Evolutionary conservation across 306 rosid genomes (phyloP).

Genomic region (Trifolium fragiferum): DNA sequence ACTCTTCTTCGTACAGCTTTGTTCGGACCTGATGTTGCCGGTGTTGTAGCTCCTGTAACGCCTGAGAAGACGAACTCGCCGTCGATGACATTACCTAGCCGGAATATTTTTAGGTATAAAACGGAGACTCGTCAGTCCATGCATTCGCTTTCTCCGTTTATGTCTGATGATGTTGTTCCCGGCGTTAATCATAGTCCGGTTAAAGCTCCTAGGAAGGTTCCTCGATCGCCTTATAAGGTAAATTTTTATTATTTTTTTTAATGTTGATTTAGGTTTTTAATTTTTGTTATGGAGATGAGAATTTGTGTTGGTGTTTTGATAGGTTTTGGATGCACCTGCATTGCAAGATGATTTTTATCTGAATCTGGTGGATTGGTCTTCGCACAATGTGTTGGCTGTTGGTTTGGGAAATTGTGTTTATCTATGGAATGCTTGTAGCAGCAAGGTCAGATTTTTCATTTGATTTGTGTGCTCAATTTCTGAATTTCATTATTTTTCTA

Average conservation of each 20-base stretch:
- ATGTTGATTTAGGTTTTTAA: conserved; percentile 25
- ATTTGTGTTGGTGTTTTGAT: conserved; percentile 16
- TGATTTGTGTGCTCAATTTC: conserved; percentile 18
- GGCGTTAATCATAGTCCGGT: conserved; percentile 72
- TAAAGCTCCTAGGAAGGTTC: conserved; percentile 87
- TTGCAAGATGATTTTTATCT: conserved; percentile 95
- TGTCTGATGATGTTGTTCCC: conserved; percentile 68
- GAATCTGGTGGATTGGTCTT: conserved; percentile 98
- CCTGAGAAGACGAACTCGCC: conserved; percentile 64
- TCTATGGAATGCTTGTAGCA: conserved; percentile 98
- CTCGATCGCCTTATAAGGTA: conserved; percentile 96
- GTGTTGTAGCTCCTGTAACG: conserved; percentile 61
- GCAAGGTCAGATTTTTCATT: conserved; percentile 65
- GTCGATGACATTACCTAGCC: conserved; percentile 59
- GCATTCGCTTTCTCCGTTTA: conserved; percentile 84
- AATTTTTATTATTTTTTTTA: background rate
- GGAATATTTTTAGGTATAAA: conserved; percentile 90
- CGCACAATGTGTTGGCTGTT: conserved; percentile 90
- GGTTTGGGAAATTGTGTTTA: conserved; percentile 97
- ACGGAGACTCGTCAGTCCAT: conserved; percentile 84
- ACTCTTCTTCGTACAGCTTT: conserved; percentile 76
- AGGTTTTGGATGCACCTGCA: conserved; percentile 99
- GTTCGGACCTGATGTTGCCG: conserved; percentile 80
- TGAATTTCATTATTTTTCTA: conserved; percentile 4
- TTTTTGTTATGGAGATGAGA: conserved; percentile 13